Base-by-base conservation (phyloP, 805 yeast species). In the Schwanniomyces yamadae region DNA sequence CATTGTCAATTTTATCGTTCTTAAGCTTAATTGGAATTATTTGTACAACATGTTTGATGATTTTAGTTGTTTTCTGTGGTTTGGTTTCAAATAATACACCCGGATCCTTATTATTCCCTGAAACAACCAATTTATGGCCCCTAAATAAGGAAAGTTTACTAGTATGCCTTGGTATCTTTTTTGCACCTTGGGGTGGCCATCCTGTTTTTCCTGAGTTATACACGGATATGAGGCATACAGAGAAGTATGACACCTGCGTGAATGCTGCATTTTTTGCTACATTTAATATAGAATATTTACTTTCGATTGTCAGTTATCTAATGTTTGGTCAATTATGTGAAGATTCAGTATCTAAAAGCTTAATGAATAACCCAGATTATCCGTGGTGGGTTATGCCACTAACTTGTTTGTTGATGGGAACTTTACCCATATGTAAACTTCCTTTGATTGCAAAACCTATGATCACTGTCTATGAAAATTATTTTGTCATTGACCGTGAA, bases 131-230 rank as follows among this genome's bases (percentile, higher is more conserved):
- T 24, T 36, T 57, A 29, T 63, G 61, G 55, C 74, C 74, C 3
- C 18, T 44, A 9, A 41, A 54, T 13, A 29, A 54, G 18, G 48
- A 58, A 5, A 63, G 66, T 33, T 45, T 80, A 7, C 51, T 76
- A 7, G 57, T 78, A 23, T 71, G 83, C 6, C 60, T 82, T 37
- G 91, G 91, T 2, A 69, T 84, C 19, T 70, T 80, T 40, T 74
- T 84, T 71, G 88, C 90, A 3, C 88, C 89, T 9, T 84, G 86
- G 78, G 91, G 91, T 38, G 93, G 93, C 2, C 91, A 84, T 54
- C 86, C 88, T 1, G 81, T 84, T 5, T 82, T 82, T 46, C 91
- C 91, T 2, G 85, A 82, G 48, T 61, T 84, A 28, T 80, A 77
- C 54, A 63, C 75, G 25, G 93, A 84, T 54, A 84, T 84, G 84